Evolutionary conservation across 2,329 filamentous ascomycete species (phyloP).

Genomic region (Exophiala phaeomuriformis): DNA sequence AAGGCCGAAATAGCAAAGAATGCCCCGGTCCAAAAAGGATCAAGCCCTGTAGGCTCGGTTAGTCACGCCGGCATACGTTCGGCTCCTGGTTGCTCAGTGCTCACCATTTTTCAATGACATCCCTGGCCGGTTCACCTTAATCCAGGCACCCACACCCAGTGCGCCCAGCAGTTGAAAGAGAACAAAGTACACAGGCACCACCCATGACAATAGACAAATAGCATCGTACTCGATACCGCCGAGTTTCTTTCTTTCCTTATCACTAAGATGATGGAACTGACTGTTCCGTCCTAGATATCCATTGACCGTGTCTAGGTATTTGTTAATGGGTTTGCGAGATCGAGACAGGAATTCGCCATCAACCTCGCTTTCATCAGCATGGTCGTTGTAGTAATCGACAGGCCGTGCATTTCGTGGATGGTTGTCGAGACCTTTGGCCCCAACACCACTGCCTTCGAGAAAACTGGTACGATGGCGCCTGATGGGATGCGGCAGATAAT

Average conservation of each 20-base stretch:
- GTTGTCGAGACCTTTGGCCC: conserved; percentile 14
- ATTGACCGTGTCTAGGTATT: conserved; percentile 22
- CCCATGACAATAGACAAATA: conserved; percentile 23
- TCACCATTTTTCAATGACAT: conserved; percentile 11
- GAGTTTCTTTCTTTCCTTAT: conserved; percentile 36
- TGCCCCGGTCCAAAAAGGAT: conserved; percentile 42
- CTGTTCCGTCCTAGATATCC: conserved; percentile 41
- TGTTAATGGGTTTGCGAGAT: conserved; percentile 8
- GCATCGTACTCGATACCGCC: conserved; percentile 43
- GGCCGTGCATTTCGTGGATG: conserved; percentile 22
- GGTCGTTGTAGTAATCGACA: neutral
- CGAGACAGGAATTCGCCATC: conserved; percentile 1
- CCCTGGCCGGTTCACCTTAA: conserved; percentile 34
- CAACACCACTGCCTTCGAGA: conserved; percentile 22
- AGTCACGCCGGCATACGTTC: too few relatives aligned
- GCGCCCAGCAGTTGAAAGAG: conserved; percentile 40
- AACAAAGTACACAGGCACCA: conserved; percentile 38
- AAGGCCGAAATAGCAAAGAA: conserved; percentile 43
- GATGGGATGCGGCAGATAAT: neutral
- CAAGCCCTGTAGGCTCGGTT: conserved; percentile 26
- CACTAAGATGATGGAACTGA: conserved; percentile 42
- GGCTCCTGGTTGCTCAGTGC: neutral
- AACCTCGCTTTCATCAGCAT: neutral
- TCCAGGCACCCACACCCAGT: conserved; percentile 40
- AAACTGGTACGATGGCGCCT: conserved; percentile 13